Base-by-base conservation (phyloP, 1,284 basidiomycete species). In the Hemileia vastatrix region DNA sequence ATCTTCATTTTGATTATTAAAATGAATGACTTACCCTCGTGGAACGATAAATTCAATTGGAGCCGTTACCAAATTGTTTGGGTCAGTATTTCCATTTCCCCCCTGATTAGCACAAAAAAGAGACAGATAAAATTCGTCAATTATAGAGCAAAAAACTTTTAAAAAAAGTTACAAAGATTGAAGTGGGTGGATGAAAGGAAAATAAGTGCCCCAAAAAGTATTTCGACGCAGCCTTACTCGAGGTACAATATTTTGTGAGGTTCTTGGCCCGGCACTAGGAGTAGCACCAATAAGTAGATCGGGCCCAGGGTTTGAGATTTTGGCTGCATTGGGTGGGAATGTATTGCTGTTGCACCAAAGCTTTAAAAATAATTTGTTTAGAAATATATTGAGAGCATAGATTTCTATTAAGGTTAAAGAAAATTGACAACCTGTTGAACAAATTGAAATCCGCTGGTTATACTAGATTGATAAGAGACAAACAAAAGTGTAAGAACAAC, bases 381-480 rank as follows among this genome's bases (percentile, higher is more conserved):
- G 23, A 60, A 32, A 27, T 33, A 21, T 2, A 11, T 43, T 43
- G n/a, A 11, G 2, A 43, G 1, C 40, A 43, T 43, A 43, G n/a
- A 11, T 43, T 1, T 50, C 47, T 4, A 32, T 21, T 13, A 32
- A 33, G 1, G 21, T 23, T 44, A 9, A 2, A 1, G 18, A 13
- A 21, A 33, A 32, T 27, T 9, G 54, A 54, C 24, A 21, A 63
- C 61, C 48, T 63, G 24, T 43, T 63, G 61, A 21, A 63, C 61
- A 23, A 63, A 63, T 43, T 63, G 61, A 31, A 63, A 63, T 24
- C 61, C 61, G 9, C 18, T 51, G 21, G 56, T 54, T n/a, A 63
- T 50, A 21, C 57, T 19, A 31, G 54, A 56, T 48, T 63, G 61
- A 33, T 63, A 63, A 21, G 61, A 43, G 11, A 63, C 61, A 47